Evolutionary conservation across 306 rosid species (phyloP).

Genomic region (Sophora flavescens): DNA sequence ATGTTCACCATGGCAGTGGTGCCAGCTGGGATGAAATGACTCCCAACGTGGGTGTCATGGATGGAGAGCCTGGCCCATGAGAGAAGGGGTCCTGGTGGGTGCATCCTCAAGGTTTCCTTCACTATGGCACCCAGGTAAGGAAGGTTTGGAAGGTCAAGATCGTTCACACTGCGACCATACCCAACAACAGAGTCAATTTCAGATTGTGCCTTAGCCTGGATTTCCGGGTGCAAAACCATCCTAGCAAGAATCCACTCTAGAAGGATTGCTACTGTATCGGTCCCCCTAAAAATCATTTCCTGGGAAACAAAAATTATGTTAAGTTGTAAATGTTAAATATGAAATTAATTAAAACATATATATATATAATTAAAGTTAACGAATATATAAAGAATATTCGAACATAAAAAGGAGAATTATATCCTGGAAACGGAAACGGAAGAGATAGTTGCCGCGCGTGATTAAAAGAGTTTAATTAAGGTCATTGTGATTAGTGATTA

Average conservation of each 20-base stretch:
- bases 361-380: too few species aligned
- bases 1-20: constrained; percentile 87
- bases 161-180: constrained; percentile 37
- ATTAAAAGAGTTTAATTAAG: too few species aligned
- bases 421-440: too few species aligned
- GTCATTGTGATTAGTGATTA: too few species aligned
- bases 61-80: constrained; percentile 88
- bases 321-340: too few species aligned
- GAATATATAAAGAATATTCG: too few species aligned
- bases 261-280: constrained; percentile 86
- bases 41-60: constrained; percentile 64
- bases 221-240: constrained; percentile 73
- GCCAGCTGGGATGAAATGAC: constrained; percentile 75
- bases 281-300: constrained; percentile 94
- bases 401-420: too few species aligned
- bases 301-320: constrained; percentile 21
- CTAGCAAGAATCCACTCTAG: constrained; percentile 85
- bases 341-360: too few species aligned
- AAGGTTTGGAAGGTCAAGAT: constrained; percentile 71
- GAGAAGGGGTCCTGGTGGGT: constrained; percentile 88
- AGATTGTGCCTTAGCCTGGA: constrained; percentile 64
- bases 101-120: constrained; percentile 82
- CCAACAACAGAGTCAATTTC: constrained; percentile 64
- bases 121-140: constrained; percentile 72
- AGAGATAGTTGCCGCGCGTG: too few species aligned